Evolutionary conservation across 2,329 filamentous ascomycete genomes (phyloP), one percentile per base, ranked within the genome.

Genomic region (Penicillium thymicola): DNA sequence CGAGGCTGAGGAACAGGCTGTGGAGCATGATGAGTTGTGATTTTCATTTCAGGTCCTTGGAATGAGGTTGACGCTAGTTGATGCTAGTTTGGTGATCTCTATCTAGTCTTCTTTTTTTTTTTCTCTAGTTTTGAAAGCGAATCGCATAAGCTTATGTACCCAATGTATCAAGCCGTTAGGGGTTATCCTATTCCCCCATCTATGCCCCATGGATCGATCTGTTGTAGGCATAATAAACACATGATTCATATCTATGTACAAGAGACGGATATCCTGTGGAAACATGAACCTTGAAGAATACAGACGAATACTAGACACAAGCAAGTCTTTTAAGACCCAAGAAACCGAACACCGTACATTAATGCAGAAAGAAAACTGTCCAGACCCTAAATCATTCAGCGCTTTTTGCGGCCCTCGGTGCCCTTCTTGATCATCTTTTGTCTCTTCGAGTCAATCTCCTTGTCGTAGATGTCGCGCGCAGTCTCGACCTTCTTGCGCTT

Each of bases 401-500:
- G 55, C 51, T 58, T 55, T 54, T 54, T 74, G 32, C 66, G 69
- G 46, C 74, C 71, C 59, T 78, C 75, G 2, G 75, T 77, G 11
- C 73, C 75, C 65, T 74, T 75, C 68, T 76, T 76, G 47, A 77
- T 76, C 36, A 76, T 72, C 70, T 77, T 78, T 55, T 75, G 72
- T 45, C 72, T 69, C 65, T 76, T 77, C 6, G 72, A 75, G 36
- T 75, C 75, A 45, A 76, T 66, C 60, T 75, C 74, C 61, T 75
- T 65, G 38, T 76, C 75, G 58, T 72, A 76, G 40, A 80, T 78
- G 51, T 82, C 80, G 27, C 76, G 78, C 3, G 81, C 76, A 0
- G 79, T 76, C 64, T 82, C 80, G 8, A 78, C 78, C 48, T 85
- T 89, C 77, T 95, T 95, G 66, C 90, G 81, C 81, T 92, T 90